phyloP scores from a whole-genome alignment of 1,139 yeast genomes.

The Sugiyamaella novakii region DNA sequence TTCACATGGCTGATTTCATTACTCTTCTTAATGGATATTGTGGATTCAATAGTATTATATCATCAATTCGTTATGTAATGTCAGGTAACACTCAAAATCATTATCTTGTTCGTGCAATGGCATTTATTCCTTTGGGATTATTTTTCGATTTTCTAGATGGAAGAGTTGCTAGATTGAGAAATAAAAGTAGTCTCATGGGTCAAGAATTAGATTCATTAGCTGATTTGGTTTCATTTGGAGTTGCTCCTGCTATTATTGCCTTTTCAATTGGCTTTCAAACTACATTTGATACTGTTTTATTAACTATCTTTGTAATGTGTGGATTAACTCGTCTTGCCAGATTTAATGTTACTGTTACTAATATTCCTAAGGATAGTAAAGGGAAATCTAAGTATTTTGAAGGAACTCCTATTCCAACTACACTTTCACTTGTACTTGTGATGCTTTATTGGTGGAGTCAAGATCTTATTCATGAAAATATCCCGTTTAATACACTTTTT shows the following conservation, averaged over 20 bases:
- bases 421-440: constrained; percentile 67
- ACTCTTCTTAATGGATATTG: constrained; percentile 77
- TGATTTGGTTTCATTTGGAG: constrained; percentile 89
- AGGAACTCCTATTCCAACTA: constrained; percentile 94
- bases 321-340: constrained; percentile 93
- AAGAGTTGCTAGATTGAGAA: constrained; percentile 90
- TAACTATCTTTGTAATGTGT: constrained; percentile 86
- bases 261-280: constrained; percentile 88
- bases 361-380: constrained; percentile 80
- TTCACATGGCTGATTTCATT: constrained; percentile 94
- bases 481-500: constrained; percentile 68
- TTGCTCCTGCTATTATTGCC: constrained; percentile 90
- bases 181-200: constrained; percentile 91
- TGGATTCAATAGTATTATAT: constrained; percentile 87
- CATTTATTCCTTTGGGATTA: constrained; percentile 82
- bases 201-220: constrained; percentile 97
- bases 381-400: constrained; percentile 88
- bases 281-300: constrained; percentile 72
- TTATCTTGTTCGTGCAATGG: constrained; percentile 86
- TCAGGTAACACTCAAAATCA: constrained; percentile 34
- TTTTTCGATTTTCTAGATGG: constrained; percentile 97
- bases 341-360: constrained; percentile 90
- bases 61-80: constrained; percentile 69
- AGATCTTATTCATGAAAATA: constrained; percentile 45
- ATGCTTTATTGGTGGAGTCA: constrained; percentile 65